Evolutionary conservation across 2,329 filamentous ascomycete species (phyloP).

Genomic region (Trichoderma arundinaceum): DNA sequence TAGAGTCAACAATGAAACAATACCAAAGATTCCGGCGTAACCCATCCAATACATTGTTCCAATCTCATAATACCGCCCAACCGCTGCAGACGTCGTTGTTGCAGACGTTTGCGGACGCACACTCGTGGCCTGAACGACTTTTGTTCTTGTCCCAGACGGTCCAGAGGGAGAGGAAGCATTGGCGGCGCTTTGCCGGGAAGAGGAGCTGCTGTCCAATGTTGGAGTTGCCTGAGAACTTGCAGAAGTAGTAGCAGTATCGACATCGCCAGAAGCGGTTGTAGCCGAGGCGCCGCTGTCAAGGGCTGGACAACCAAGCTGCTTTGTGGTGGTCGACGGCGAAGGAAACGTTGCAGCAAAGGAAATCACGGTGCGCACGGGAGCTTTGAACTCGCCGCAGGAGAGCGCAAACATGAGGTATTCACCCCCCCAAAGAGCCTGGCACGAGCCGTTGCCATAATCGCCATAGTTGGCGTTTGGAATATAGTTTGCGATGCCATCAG

Average conservation of each 20-base stretch:
- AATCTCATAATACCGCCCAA: neutral
- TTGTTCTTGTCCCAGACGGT: constrained; percentile 1
- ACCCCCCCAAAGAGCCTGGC: constrained; percentile 21
- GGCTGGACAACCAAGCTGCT: constrained; percentile 6
- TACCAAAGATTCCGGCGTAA: constrained; percentile 2
- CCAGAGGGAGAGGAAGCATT: neutral
- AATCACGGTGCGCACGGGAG: neutral
- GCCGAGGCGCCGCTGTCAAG: neutral
- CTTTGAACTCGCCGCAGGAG: constrained; percentile 24
- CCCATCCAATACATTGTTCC: constrained; percentile 4
- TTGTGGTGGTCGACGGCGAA: neutral
- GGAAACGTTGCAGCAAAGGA: constrained; percentile 21
- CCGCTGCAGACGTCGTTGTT: constrained; percentile 20
- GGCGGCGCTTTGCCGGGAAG: neutral
- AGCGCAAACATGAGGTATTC: constrained; percentile 27
- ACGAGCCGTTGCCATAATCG: constrained; percentile 28
- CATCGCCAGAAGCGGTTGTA: neutral
- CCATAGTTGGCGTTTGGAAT: constrained; percentile 23
- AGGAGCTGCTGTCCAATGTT: neutral
- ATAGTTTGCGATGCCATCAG: constrained; percentile 21
- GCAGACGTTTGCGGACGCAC: neutral
- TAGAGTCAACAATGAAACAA: neutral
- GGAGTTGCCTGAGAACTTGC: neutral
- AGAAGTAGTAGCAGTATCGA: neutral
- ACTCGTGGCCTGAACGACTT: neutral